phyloP scores from a whole-genome alignment of 192 early-diverging fungal species.

The Coemansia aciculifera region DNA sequence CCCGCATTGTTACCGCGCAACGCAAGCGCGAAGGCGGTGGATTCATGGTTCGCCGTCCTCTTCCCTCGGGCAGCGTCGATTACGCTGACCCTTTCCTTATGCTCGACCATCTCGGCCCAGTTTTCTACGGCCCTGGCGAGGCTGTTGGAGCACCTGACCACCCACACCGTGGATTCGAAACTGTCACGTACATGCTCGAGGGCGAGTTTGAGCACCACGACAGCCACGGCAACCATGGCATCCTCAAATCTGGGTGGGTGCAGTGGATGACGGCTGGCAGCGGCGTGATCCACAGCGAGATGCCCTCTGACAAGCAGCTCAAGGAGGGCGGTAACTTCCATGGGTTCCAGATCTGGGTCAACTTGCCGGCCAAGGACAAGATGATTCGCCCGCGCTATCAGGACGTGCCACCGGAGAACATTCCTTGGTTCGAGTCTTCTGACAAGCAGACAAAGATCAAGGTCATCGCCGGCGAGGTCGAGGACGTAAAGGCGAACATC shows the following conservation, averaged over 20 bases:
- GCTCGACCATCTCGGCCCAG: slow-evolving; percentile 70
- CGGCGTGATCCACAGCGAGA: slow-evolving; percentile 76
- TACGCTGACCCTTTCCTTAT: slow-evolving; percentile 90
- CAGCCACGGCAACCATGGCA: slow-evolving; percentile 71
- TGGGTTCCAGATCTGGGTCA: slow-evolving; percentile 78
- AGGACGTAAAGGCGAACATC: slow-evolving; percentile 67
- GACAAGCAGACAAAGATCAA: slow-evolving; percentile 61
- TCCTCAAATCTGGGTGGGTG: slow-evolving; percentile 64
- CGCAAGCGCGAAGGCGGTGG: slow-evolving; percentile 77
- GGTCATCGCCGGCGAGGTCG: slow-evolving; percentile 85
- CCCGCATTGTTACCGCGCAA: slow-evolving; percentile 45
- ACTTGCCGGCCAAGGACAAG: slow-evolving; percentile 73
- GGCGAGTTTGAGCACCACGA: slow-evolving; percentile 76
- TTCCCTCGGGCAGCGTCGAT: slow-evolving; percentile 65
- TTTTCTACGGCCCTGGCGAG: slow-evolving; percentile 57
- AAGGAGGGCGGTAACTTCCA: slow-evolving; percentile 49
- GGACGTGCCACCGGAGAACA: slow-evolving; percentile 64
- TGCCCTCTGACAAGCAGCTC: slow-evolving; percentile 57
- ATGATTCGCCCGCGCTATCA: slow-evolving; percentile 69
- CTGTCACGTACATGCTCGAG: slow-evolving; percentile 70
- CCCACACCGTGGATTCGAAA: slow-evolving; percentile 82
- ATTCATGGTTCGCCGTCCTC: slow-evolving; percentile 74
- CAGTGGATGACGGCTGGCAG: slow-evolving; percentile 82
- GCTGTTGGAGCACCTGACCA: slow-evolving; percentile 69
- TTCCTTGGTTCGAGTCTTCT: slow-evolving; percentile 59